Conservation (phyloP, 352 stramenopile species). For the Phytophthora pluvialis region DNA sequence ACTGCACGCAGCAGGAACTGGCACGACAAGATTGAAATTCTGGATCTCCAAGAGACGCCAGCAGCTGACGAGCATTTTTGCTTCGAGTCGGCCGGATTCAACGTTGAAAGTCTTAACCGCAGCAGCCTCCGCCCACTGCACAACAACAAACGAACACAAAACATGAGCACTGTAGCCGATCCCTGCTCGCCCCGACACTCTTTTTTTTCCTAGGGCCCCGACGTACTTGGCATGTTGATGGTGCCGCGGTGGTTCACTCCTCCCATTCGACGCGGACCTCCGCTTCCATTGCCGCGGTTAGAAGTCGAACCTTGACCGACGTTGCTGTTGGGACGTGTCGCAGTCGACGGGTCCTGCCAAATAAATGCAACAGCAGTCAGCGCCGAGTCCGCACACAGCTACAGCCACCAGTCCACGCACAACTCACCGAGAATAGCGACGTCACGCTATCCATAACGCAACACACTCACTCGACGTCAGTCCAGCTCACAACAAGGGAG, state of each 20-base stretch:
- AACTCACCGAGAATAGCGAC: slow-evolving; percentile 66
- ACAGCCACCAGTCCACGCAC: background rate
- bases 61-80: too few relatives aligned
- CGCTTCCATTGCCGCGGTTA: slow-evolving; percentile 23
- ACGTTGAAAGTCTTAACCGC: too few relatives aligned
- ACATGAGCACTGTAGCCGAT: background rate
- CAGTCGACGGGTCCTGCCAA: slow-evolving; percentile 61
- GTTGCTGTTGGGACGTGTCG: slow-evolving; percentile 43
- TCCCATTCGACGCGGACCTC: slow-evolving; percentile 61
- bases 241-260: slow-evolving; percentile 53
- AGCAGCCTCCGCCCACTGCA: slow-evolving; percentile 65
- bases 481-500: background rate
- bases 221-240: slow-evolving; percentile 70
- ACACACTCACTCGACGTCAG: slow-evolving; percentile 10
- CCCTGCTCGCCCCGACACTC: too few relatives aligned
- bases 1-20: background rate
- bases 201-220: background rate
- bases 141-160: slow-evolving; percentile 16
- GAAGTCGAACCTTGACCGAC: slow-evolving; percentile 31
- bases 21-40: too few relatives aligned
- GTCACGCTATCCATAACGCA: slow-evolving; percentile 35
- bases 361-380: slow-evolving; percentile 3
- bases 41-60: slow-evolving; percentile 5
- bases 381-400: background rate
- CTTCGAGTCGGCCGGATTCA: background rate